Evolutionary conservation across 2,329 filamentous ascomycete genomes (phyloP), one percentile per base, ranked within the genome.

Genomic region (Penicillium brevicompactum): DNA sequence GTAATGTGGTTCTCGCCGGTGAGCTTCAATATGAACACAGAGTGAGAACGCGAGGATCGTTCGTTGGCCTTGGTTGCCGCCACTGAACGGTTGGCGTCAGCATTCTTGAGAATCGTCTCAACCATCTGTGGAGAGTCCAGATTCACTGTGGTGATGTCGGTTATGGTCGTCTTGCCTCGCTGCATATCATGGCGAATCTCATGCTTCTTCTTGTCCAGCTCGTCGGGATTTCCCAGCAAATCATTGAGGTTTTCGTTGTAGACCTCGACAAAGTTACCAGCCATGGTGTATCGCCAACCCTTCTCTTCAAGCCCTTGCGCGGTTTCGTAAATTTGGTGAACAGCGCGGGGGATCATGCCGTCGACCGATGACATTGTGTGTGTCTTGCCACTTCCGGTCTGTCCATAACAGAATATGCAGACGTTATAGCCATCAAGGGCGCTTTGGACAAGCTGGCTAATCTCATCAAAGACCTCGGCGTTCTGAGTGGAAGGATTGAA

Each of bases 171-270:
- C 71, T 91, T 89, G 76, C 90, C 91, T 64, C 87, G 90, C 34
- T 81, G 77, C 41, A 91, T 85, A 67, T 97, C 93, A 63, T 97
- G 94, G 2, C 90, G 86, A 55, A 97, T 93, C 66, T 96, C 91
- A 47, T 93, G 88, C 76, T 91, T 96, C 76, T 89, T 91, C 76
- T 88, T 91, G 59, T 87, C 85, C 48, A 91, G 82, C 18, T 87
- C 82, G 51, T 88, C 87, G 0, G 88, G 84, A 51, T 82, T 84
- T 11, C 87, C 87, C 3, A 99, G 83, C 13, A 99, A 77, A 71
- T 99, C 94, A 70, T 97, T 92, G 60, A 99, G 82, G 58, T 95
- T 94, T 71, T 99, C 94, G 60, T 99, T 97, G 83, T 99, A 99
- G 5, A 99, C 94, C 70, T 99, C 94, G 13, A 97, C 87, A 68